These are phyloP conservation scores for Claviceps pusilla DNA, from an alignment of 2,329 filamentous ascomycete species.

Conservation along the genomic window DNA sequence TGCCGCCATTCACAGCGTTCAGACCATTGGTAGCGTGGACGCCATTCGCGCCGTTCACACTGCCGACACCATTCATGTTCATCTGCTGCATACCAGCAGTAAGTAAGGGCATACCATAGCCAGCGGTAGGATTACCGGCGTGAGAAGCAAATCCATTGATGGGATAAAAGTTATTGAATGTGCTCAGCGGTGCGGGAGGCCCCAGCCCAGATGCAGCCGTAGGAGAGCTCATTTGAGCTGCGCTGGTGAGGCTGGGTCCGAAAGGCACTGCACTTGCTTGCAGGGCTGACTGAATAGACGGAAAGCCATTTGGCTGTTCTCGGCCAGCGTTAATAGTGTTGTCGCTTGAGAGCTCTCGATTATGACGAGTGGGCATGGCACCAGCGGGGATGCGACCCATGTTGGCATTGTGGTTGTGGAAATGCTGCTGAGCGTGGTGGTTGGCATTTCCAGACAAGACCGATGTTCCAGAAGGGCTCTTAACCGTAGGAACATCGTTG, in stretches of 20 bases:
- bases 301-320: constrained; percentile 34
- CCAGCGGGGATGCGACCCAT: constrained; percentile 63
- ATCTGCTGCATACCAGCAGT: constrained; percentile 55
- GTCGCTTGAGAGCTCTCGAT: constrained; percentile 51
- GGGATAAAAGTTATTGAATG: constrained; percentile 20
- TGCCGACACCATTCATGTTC: constrained; percentile 33
- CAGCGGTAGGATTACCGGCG: constrained; percentile 8
- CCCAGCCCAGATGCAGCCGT: constrained; percentile 11
- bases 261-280: constrained; percentile 72
- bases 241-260: constrained; percentile 38
- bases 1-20: constrained; percentile 17
- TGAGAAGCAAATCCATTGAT: constrained; percentile 16
- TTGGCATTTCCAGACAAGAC: constrained; percentile 32
- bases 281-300: constrained; percentile 53
- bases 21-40: constrained; percentile 17
- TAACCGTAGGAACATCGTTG: constrained; percentile 75
- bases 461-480: constrained; percentile 43
- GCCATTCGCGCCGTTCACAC: constrained; percentile 23
- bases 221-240: constrained; percentile 14
- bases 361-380: constrained; percentile 52
- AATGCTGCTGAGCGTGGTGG: constrained; percentile 46
- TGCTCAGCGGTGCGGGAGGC: constrained; percentile 11
- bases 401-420: constrained; percentile 68
- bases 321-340: constrained; percentile 24
- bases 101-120: constrained; percentile 33